Conservation (phyloP, 1,284 basidiomycete genomes). For the Trametes sp. region DNA sequence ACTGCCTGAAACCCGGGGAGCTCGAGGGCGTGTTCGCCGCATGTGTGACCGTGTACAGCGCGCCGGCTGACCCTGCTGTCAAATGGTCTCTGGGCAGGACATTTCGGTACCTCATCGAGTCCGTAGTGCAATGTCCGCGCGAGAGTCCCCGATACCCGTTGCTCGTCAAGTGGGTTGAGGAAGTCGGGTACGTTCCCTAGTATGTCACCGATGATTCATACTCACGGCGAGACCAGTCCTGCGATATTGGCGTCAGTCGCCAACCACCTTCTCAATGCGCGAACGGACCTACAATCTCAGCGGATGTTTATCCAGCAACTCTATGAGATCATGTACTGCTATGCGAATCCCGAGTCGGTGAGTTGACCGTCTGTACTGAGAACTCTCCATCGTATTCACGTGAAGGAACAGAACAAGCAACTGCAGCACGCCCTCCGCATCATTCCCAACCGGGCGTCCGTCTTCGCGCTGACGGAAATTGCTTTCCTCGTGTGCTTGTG, state of each 20-base stretch:
- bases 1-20: slow-evolving; percentile 42
- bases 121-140: slow-evolving; percentile 52
- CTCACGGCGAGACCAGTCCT: slow-evolving; percentile 50
- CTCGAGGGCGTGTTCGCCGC: slow-evolving; percentile 54
- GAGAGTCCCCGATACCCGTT: slow-evolving; percentile 45
- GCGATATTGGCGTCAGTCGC: slow-evolving; percentile 62
- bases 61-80: slow-evolving; percentile 66
- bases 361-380: slow-evolving; percentile 23
- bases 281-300: slow-evolving; percentile 67
- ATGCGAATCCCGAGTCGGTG: slow-evolving; percentile 58
- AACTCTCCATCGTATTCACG: background rate
- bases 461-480: slow-evolving; percentile 73
- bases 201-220: slow-evolving; percentile 7
- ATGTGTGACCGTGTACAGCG: slow-evolving; percentile 63
- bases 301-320: slow-evolving; percentile 71
- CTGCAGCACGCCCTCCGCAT: slow-evolving; percentile 57
- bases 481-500: slow-evolving; percentile 74
- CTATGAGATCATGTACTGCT: slow-evolving; percentile 65
- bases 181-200: slow-evolving; percentile 42
- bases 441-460: slow-evolving; percentile 59
- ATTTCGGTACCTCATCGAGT: slow-evolving; percentile 55
- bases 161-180: slow-evolving; percentile 46
- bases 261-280: slow-evolving; percentile 61
- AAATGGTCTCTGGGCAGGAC: slow-evolving; percentile 64
- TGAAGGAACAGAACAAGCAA: slow-evolving; percentile 21